phyloP scores from a whole-genome alignment of 257 asterid genomes.

The Cinchona pubescens region DNA sequence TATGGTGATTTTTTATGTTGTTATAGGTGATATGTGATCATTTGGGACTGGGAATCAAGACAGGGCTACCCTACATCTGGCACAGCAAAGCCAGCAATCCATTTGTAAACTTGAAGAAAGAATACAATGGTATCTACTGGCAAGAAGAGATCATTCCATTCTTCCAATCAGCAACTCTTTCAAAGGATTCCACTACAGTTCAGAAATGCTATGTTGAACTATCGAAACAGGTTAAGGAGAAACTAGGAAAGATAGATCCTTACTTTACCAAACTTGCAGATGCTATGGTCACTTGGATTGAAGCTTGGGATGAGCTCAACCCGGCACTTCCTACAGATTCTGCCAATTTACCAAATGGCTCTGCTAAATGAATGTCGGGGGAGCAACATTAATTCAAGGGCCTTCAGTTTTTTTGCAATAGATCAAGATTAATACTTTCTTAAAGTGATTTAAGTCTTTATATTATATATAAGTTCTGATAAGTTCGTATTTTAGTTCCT shows the following conservation, averaged over 20 bases:
- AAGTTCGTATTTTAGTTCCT: not conserved
- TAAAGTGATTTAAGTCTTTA: not conserved
- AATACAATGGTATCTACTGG: conserved; percentile 92
- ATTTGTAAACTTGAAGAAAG: conserved; percentile 73
- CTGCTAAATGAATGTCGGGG: conserved; percentile 15
- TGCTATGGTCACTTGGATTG: conserved; percentile 86
- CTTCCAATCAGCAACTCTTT: conserved; percentile 59
- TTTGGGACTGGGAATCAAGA: conserved; percentile 77
- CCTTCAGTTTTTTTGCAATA: not conserved
- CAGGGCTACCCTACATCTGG: conserved; percentile 87
- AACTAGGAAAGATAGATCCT: conserved; percentile 65
- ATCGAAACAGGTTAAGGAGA: conserved; percentile 67
- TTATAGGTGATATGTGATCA: conserved; percentile 83
- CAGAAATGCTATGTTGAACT: conserved; percentile 75
- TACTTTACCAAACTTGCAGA: conserved; percentile 74
- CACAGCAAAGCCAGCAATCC: conserved; percentile 99
- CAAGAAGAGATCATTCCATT: conserved; percentile 93
- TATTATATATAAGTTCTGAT: not conserved
- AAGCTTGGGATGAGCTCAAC: conserved; percentile 90
- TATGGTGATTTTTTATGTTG: not conserved
- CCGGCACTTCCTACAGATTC: conserved; percentile 38
- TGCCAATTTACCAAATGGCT: conserved; percentile 18
- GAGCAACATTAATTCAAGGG: not conserved
- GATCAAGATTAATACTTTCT: not conserved
- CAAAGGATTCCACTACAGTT: conserved; percentile 73